Conservation (phyloP, 2,329 filamentous ascomycete species). For the Neofusicoccum sp. region DNA sequence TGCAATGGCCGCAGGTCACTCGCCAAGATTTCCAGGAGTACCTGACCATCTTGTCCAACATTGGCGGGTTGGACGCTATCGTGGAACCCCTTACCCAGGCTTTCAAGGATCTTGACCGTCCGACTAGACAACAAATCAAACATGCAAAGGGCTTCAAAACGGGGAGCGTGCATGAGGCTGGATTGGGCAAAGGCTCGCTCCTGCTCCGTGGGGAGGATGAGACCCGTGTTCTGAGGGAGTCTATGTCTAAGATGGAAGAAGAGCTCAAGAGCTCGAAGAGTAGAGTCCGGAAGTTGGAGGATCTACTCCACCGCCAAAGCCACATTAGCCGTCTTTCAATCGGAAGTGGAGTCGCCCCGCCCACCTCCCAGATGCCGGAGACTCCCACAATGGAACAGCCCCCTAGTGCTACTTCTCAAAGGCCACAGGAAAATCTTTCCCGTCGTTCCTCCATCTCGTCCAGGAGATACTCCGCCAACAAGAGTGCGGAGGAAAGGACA, state of each 20-base stretch:
- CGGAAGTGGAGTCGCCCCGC: slow-evolving; percentile 44
- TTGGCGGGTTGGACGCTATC: slow-evolving; percentile 64
- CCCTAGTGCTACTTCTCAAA: slow-evolving; percentile 31
- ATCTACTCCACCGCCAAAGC: slow-evolving; percentile 81
- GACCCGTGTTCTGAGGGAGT: slow-evolving; percentile 52
- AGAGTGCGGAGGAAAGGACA: slow-evolving; percentile 59
- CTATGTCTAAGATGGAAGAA: slow-evolving; percentile 57
- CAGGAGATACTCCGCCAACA: slow-evolving; percentile 60
- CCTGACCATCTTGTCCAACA: slow-evolving; percentile 61
- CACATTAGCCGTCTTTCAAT: slow-evolving; percentile 55
- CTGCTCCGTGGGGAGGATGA: slow-evolving; percentile 87
- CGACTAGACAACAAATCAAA: slow-evolving; percentile 82
- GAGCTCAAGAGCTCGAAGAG: slow-evolving; percentile 86
- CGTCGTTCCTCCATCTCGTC: slow-evolving; percentile 61
- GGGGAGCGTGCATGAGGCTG: slow-evolving; percentile 89
- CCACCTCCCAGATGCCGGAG: slow-evolving; percentile 34
- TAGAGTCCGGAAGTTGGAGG: slow-evolving; percentile 85
- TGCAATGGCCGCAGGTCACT: slow-evolving; percentile 73
- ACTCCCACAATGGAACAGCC: slow-evolving; percentile 39
- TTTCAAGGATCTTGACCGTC: slow-evolving; percentile 74
- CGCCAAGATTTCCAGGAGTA: slow-evolving; percentile 77
- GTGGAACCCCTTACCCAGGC: slow-evolving; percentile 72
- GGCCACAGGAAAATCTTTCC: slow-evolving; percentile 47
- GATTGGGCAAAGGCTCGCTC: slow-evolving; percentile 80
- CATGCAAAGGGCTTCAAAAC: slow-evolving; percentile 93